Percentiles rank a stretch among this genome's conserved stretches.
Evolutionary conservation across 192 early-diverging fungal genomes (phyloP).

Genomic region (Umbelopsis ramanniana): DNA sequence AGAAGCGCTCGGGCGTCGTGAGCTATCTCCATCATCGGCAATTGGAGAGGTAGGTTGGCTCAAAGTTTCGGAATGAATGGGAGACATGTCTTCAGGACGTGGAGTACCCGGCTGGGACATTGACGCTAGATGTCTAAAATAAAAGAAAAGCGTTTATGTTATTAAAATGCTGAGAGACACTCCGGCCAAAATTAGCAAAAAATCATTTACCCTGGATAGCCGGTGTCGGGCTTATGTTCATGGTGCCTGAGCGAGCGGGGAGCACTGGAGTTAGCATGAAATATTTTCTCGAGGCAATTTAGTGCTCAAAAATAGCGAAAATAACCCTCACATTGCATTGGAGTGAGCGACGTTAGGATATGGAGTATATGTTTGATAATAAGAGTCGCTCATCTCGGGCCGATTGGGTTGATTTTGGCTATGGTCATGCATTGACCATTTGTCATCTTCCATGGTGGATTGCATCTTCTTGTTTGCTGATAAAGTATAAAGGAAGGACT

Average conservation of each 20-base stretch:
- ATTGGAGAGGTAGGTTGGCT: not conserved
- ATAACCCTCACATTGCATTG: conserved; percentile 1
- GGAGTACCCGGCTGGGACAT: conserved; percentile 39
- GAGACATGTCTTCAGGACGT: conserved; percentile 29
- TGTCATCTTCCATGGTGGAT: conserved; percentile 19
- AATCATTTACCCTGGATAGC: conserved; percentile 19
- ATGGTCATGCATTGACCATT: conserved; percentile 15
- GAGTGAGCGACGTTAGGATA: not conserved
- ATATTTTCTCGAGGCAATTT: not conserved
- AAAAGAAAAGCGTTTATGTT: not conserved
- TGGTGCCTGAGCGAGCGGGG: not conserved
- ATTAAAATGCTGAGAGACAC: not conserved
- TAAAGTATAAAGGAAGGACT: conserved; percentile 16
- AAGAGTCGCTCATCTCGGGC: conserved; percentile 11
- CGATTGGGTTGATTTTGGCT: not conserved
- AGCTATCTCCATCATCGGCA: conserved; percentile 24
- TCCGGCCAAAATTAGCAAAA: not conserved
- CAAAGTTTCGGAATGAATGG: conserved; percentile 11
- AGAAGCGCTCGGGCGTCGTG: conserved; percentile 22
- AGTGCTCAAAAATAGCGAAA: not conserved
- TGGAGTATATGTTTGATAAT: conserved; percentile 1
- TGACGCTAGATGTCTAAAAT: not conserved
- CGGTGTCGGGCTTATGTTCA: conserved; percentile 9
- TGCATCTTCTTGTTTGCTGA: not conserved
- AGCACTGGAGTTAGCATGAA: not conserved